Conservation (phyloP, 345 rosid species). For the Eucalyptus polyanthemos region DNA sequence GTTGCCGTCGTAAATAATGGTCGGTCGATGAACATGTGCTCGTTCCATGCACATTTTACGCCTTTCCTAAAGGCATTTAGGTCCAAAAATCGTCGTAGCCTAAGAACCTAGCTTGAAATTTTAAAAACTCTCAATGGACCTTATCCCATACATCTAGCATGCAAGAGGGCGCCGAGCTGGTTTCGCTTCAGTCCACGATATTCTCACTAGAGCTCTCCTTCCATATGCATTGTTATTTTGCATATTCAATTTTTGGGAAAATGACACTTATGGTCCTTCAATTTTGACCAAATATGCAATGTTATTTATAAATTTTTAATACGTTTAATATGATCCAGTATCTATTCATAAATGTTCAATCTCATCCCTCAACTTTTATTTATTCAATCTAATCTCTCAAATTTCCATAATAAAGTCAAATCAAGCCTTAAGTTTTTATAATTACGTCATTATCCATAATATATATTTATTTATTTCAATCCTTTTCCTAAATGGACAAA, state of each 20-base stretch:
- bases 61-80: neutral
- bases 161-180: neutral
- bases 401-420: neutral
- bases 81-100: neutral
- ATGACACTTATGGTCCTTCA: neutral
- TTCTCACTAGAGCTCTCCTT: neutral
- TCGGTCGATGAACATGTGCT: neutral
- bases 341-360: neutral
- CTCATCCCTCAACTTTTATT: neutral
- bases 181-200: neutral
- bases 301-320: neutral
- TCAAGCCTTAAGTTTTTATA: neutral
- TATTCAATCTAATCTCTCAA: neutral
- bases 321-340: fast-evolving
- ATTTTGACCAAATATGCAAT: fast-evolving
- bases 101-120: neutral
- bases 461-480: too few species aligned
- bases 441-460: neutral
- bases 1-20: neutral
- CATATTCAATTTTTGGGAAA: neutral
- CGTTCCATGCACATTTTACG: neutral
- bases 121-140: neutral
- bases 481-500: too few species aligned
- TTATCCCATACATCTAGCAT: neutral
- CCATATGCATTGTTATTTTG: neutral